These are phyloP conservation scores for Caryopteris hybrid DNA, from an alignment of 305 asterid genomes.

Conservation along the genomic window DNA sequence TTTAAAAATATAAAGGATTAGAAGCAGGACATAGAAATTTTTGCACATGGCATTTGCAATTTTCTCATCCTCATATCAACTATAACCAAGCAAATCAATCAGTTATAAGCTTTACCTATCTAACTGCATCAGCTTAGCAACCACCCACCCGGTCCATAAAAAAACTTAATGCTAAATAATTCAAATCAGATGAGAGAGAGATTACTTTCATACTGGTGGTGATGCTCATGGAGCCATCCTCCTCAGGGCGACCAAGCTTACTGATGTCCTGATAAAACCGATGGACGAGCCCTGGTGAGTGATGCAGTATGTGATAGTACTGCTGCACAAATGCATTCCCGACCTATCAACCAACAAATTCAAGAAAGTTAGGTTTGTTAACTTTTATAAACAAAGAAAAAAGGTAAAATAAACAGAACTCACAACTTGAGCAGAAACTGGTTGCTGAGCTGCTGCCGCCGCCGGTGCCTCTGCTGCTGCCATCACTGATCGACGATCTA, in stretches of 20 bases:
- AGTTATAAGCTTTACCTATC: neutral
- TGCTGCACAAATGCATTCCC: slow-evolving; percentile 85
- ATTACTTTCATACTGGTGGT: slow-evolving; percentile 84
- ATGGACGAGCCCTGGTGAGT: slow-evolving; percentile 58
- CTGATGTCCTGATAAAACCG: slow-evolving; percentile 83
- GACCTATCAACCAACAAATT: slow-evolving; percentile 41
- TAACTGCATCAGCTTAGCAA: neutral
- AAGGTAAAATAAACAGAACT: neutral
- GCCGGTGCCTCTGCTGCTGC: slow-evolving; percentile 24
- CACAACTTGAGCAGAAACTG: slow-evolving; percentile 52
- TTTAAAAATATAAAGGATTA: neutral
- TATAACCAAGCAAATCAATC: neutral
- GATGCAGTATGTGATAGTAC: slow-evolving; percentile 78
- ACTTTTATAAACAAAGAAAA: neutral
- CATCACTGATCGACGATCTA: slow-evolving; percentile 28
- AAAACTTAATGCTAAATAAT: neutral
- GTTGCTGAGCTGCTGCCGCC: slow-evolving; percentile 35
- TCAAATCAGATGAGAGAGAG: neutral
- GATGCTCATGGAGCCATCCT: slow-evolving; percentile 67
- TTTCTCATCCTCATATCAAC: neutral
- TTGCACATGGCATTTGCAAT: no score
- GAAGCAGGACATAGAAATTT: no score
- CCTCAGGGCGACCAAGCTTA: slow-evolving; percentile 76
- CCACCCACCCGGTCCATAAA: neutral
- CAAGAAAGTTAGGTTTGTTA: neutral